Conservation (phyloP, 1,284 basidiomycete genomes). For the Neolentinus lepideus region DNA sequence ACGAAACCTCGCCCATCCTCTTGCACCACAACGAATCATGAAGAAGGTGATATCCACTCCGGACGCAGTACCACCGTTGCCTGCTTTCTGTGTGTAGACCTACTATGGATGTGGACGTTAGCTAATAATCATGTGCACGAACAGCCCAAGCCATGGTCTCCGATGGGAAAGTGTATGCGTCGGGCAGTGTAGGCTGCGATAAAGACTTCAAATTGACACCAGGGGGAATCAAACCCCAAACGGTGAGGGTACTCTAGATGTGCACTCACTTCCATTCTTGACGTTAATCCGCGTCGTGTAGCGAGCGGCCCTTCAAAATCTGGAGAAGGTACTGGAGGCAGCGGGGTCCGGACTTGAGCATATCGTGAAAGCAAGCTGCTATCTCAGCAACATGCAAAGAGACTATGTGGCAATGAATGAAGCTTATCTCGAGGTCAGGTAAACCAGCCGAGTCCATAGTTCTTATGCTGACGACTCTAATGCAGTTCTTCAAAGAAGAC, state of each 20-base stretch:
- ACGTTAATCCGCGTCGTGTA: constrained; percentile 15
- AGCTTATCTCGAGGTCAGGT: constrained; percentile 38
- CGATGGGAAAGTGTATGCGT: constrained; percentile 46
- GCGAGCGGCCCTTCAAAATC: constrained; percentile 51
- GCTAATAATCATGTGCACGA: not conserved
- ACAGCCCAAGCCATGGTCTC: constrained; percentile 46
- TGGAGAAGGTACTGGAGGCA: constrained; percentile 49
- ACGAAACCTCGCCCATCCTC: no score
- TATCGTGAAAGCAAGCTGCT: constrained; percentile 58
- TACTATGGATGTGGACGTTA: not conserved
- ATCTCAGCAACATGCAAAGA: constrained; percentile 40
- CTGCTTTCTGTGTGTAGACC: not conserved
- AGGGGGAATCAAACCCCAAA: constrained; percentile 46
- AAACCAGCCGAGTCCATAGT: not conserved
- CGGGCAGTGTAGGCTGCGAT: constrained; percentile 51
- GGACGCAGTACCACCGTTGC: not conserved
- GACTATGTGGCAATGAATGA: constrained; percentile 51
- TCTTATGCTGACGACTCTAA: not conserved
- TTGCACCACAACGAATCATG: not conserved
- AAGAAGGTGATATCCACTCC: not conserved
- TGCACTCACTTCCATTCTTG: not conserved
- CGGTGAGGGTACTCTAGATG: constrained; percentile 26
- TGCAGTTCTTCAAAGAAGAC: constrained; percentile 40
- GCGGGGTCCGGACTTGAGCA: constrained; percentile 51
- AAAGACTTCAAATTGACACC: constrained; percentile 41